Evolutionary conservation across 2,329 filamentous ascomycete genomes (phyloP).

Genomic region (Cryoendolithus antarcticus): DNA sequence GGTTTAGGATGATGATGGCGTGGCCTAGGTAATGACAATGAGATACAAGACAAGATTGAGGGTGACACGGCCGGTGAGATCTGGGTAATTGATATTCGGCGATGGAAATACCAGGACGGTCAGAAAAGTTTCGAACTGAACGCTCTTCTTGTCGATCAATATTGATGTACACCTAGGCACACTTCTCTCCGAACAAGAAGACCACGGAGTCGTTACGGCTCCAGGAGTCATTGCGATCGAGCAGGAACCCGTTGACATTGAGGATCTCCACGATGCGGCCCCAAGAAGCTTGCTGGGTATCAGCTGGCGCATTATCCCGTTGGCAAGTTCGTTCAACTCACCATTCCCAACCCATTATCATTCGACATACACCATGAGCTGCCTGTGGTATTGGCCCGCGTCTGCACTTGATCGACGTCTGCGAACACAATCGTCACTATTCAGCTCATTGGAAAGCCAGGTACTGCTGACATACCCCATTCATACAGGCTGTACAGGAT

Average conservation of each 20-base stretch:
- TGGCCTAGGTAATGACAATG: too few relatives aligned
- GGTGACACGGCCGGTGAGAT: too few relatives aligned
- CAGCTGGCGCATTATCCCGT: neutral
- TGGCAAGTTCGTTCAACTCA: neutral
- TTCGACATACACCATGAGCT: slow-evolving; percentile 23
- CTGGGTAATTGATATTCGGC: too few relatives aligned
- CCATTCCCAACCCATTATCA: slow-evolving; percentile 13
- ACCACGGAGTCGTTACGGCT: slow-evolving; percentile 23
- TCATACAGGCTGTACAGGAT: slow-evolving; percentile 27
- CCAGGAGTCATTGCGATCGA: slow-evolving; percentile 25
- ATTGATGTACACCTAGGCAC: neutral
- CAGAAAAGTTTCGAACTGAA: too few relatives aligned
- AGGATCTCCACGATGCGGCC: slow-evolving; percentile 21
- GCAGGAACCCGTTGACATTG: slow-evolving; percentile 25
- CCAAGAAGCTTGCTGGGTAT: slow-evolving; percentile 7
- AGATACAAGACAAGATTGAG: too few relatives aligned
- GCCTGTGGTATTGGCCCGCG: slow-evolving; percentile 23
- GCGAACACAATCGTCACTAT: too few relatives aligned
- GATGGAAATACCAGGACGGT: too few relatives aligned
- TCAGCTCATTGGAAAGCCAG: too few relatives aligned
- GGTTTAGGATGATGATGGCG: too few relatives aligned
- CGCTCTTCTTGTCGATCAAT: too few relatives aligned
- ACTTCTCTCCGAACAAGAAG: slow-evolving; percentile 6
- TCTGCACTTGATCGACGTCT: slow-evolving; percentile 18
- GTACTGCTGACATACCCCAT: slow-evolving; percentile 18